Base-by-base conservation (phyloP, 164 flowering plant genomes). In the Pachysandra terminalis region DNA sequence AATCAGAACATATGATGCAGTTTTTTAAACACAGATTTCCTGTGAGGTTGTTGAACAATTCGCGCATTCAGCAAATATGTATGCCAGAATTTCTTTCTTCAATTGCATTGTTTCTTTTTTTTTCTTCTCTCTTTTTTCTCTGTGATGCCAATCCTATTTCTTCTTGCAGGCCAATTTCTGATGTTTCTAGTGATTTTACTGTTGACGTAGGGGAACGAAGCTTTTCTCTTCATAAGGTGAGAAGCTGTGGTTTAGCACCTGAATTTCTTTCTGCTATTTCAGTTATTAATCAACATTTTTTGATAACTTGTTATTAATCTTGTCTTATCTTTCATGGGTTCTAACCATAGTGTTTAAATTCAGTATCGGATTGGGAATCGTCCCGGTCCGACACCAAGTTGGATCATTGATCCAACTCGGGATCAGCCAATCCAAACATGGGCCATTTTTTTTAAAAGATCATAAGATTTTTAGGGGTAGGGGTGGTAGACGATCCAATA, bases 181-280 rank as follows among this genome's bases (percentile, higher is more conserved):
- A 95, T 78, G 97, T 90, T 67, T 89, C 99, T 7, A 90, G 98
- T 76, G 99, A 95, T 79, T 89, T 95, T 59, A 88, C 84, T 0
- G 71, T 95, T 56, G 96, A 95, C 71, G 89, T 95, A 3, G 97
- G 93, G 71, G 72, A 78, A 59, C 69, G 89, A 63, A 86, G 77
- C 74, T 89, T 92, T 72, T 81, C 94, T n/a, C 91, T 92, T 71
- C 99, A 95, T 81, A 95, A 93, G 89, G 99, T 92, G 74, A 68
- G 78, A 66, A 40, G 22, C 28, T 68, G 24, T 57, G 19, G 21
- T 58, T 49, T 14, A 22, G 26, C 24, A 51, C 19, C 40, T 52
- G 3, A 16, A 15, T 14, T 19, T 19, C 54, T 23, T 26, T 49
- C 13, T 25, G 23, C 51, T 51, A 57, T n/a, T 27, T 12, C 7